Conservation (phyloP, 2,329 filamentous ascomycete species). For the Pestalotiopsis sp. region DNA sequence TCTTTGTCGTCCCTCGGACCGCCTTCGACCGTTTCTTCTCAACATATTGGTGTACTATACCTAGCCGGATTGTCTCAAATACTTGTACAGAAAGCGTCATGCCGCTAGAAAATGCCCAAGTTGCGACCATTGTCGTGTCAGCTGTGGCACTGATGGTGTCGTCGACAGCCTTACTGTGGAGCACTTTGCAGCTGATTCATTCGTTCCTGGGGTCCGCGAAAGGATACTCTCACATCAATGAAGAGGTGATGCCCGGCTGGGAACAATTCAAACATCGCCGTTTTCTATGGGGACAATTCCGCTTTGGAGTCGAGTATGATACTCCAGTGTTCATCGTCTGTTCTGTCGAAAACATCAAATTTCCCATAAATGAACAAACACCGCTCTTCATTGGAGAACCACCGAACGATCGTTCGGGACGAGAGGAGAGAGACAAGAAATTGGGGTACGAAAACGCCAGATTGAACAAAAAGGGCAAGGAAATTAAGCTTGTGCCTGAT, state of each 20-base stretch:
- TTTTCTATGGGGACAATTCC: not conserved
- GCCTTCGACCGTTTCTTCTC: too few species aligned
- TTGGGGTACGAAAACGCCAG: not conserved
- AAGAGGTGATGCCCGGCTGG: not conserved
- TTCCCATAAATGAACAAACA: not conserved
- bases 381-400: not conserved
- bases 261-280: not conserved
- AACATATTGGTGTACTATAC: too few species aligned
- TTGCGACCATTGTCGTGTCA: not conserved
- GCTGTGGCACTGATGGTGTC: not conserved
- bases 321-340: not conserved
- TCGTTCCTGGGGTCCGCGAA: not conserved
- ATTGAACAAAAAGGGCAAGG: too few species aligned
- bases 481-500: too few species aligned
- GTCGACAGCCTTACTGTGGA: not conserved
- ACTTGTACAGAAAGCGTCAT: not conserved
- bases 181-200: not conserved
- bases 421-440: not conserved
- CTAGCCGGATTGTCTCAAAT: too few species aligned
- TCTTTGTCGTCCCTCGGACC: too few species aligned
- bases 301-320: not conserved
- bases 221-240: not conserved
- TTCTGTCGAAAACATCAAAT: not conserved
- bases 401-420: not conserved
- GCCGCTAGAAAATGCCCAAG: not conserved